phyloP scores from a whole-genome alignment of 306 rosid genomes.

The Alnus rubra region DNA sequence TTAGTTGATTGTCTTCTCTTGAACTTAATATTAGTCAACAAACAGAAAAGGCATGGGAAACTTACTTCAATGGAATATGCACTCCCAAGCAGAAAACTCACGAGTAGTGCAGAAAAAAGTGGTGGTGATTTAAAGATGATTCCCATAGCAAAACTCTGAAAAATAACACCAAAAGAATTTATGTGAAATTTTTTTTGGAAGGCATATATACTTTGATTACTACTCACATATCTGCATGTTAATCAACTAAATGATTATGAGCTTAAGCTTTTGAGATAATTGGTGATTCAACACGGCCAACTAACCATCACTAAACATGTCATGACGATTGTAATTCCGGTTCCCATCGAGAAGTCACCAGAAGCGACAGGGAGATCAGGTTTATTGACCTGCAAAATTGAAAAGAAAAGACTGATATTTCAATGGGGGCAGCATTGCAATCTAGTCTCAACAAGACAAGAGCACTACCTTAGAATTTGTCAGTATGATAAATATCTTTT shows the following conservation, averaged over 20 bases:
- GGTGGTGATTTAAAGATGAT: slow-evolving; percentile 25
- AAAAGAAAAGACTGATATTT: not conserved
- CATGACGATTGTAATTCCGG: slow-evolving; percentile 25
- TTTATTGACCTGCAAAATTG: slow-evolving; percentile 24
- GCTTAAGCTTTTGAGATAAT: not conserved
- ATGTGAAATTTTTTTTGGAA: not conserved
- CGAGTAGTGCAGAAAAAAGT: slow-evolving; percentile 18
- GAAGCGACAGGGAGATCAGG: slow-evolving; percentile 31
- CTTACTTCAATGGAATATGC: slow-evolving; percentile 29
- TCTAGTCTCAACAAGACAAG: not conserved
- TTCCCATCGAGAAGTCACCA: slow-evolving; percentile 26
- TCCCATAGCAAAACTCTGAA: slow-evolving; percentile 33
- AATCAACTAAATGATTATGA: not conserved
- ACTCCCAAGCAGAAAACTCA: slow-evolving; percentile 24
- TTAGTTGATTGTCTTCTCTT: not conserved
- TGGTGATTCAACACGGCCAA: not conserved
- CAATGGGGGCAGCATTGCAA: not conserved
- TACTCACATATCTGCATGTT: too few relatives aligned
- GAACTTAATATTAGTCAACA: not conserved
- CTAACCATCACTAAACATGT: slow-evolving; percentile 21
- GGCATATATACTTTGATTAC: too few relatives aligned
- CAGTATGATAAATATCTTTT: not conserved
- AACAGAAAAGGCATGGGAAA: not conserved
- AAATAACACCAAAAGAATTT: not conserved
- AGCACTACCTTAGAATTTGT: not conserved